These are phyloP conservation scores for Thymus quinquecostatus DNA, from an alignment of 257 asterid genomes.

Conservation along the genomic window DNA sequence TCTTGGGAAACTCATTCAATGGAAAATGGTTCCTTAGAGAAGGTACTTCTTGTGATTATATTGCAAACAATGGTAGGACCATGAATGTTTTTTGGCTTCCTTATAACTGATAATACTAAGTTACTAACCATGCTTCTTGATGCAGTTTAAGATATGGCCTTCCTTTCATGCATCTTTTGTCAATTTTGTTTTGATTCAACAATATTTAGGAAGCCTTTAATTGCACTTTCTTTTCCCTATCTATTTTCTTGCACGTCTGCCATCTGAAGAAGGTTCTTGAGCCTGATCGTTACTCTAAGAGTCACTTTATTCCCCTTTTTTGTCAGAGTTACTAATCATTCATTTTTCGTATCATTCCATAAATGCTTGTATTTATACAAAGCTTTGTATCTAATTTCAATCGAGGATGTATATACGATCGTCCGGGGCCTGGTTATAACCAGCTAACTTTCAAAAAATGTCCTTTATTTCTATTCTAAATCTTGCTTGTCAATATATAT, in stretches of 20 bases:
- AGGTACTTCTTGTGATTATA: conserved; percentile 49
- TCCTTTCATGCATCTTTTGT: conserved; percentile 19
- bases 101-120: conserved; percentile 10
- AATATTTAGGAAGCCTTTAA: conserved; percentile 6
- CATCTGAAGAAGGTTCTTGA: conserved; percentile 17
- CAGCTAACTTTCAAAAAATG: conserved; percentile 18
- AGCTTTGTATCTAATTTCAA: not conserved
- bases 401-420: conserved; percentile 11
- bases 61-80: conserved; percentile 22
- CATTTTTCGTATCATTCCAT: not conserved
- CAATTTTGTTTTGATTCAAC: conserved; percentile 11
- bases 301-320: not conserved
- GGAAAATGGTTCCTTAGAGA: conserved; percentile 50
- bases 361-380: not conserved
- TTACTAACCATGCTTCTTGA: not conserved
- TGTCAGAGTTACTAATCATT: conserved; percentile 25
- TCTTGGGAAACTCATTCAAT: conserved; percentile 69
- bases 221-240: not conserved
- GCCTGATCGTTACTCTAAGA: conserved; percentile 14
- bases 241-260: conserved; percentile 13
- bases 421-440: not conserved
- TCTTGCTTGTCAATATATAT: conserved; percentile 26
- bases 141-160: conserved; percentile 6
- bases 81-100: conserved; percentile 22
- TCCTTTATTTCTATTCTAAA: conserved; percentile 16